These are phyloP conservation scores for Pseudocercospora fuligena DNA, from an alignment of 2,329 filamentous ascomycete genomes.

Conservation along the genomic window DNA sequence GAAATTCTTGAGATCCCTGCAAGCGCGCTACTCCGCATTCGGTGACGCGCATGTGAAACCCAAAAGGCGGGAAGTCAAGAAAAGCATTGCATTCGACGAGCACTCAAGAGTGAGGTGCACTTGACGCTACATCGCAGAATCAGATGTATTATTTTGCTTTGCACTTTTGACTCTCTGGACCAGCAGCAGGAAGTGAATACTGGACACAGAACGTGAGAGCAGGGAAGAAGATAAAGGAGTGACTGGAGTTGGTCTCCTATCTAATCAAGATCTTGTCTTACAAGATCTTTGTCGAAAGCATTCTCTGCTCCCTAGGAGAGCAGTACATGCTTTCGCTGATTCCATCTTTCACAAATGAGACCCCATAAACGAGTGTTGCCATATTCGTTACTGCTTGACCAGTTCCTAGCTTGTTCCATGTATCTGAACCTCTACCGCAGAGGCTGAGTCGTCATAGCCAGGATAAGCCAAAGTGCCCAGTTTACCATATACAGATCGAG, in stretches of 20 bases:
- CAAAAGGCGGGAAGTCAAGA: background rate
- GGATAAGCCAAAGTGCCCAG: background rate
- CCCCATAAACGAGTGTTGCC: background rate
- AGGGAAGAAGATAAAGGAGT: constrained; percentile 20
- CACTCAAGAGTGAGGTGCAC: no score
- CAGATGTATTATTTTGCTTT: no score
- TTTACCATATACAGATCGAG: background rate
- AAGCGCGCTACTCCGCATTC: background rate
- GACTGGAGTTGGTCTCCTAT: constrained; percentile 39
- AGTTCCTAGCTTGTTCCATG: background rate
- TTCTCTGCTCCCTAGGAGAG: background rate
- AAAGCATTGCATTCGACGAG: no score
- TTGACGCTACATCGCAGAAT: no score
- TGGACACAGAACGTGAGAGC: background rate
- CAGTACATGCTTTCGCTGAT: background rate
- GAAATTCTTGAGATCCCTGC: background rate
- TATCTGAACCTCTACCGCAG: background rate
- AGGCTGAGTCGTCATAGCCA: background rate
- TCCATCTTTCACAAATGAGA: background rate
- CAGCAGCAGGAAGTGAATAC: background rate
- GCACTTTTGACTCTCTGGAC: no score
- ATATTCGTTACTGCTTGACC: background rate
- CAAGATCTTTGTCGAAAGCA: background rate
- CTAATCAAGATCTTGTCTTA: constrained; percentile 11
- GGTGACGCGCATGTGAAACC: constrained; percentile 5